A percentile compares a stretch with the other conserved stretches of the same genome.
Evolutionary conservation across 2,329 filamentous ascomycete genomes (phyloP).

Genomic region (Calycina marina): DNA sequence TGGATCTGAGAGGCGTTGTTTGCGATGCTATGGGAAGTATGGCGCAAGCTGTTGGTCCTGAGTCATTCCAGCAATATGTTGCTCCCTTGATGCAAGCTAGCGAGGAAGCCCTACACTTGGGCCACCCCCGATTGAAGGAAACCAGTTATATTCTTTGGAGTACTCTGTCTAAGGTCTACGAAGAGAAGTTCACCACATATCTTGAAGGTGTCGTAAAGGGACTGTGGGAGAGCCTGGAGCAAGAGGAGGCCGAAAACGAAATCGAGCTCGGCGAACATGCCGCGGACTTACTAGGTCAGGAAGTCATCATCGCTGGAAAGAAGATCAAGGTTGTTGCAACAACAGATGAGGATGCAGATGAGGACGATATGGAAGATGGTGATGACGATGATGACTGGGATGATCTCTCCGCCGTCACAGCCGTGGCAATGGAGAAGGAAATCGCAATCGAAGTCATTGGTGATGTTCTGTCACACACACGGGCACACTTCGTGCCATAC

Average conservation of each 20-base stretch:
- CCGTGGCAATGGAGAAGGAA: slow-evolving; percentile 89
- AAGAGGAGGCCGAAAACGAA: slow-evolving; percentile 74
- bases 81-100: slow-evolving; percentile 81
- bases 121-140: slow-evolving; percentile 82
- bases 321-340: slow-evolving; percentile 67
- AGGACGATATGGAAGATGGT: slow-evolving; percentile 47
- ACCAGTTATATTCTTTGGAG: slow-evolving; percentile 97
- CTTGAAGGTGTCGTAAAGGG: slow-evolving; percentile 64
- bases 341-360: slow-evolving; percentile 45
- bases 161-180: slow-evolving; percentile 85
- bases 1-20: slow-evolving; percentile 77
- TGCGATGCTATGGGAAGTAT: slow-evolving; percentile 91
- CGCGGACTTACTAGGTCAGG: slow-evolving; percentile 58
- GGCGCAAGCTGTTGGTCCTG: slow-evolving; percentile 70
- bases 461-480: slow-evolving; percentile 80
- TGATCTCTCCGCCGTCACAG: slow-evolving; percentile 70
- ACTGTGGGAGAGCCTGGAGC: slow-evolving; percentile 70
- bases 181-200: slow-evolving; percentile 67
- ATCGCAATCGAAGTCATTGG: slow-evolving; percentile 91
- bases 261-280: slow-evolving; percentile 62
- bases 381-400: slow-evolving; percentile 75
- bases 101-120: slow-evolving; percentile 78
- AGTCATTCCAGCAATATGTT: slow-evolving; percentile 83
- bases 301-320: slow-evolving; percentile 66
- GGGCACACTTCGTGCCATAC: slow-evolving; percentile 65